Conservation (phyloP, 2,329 filamentous ascomycete genomes). For the Ascosphaera apis region DNA sequence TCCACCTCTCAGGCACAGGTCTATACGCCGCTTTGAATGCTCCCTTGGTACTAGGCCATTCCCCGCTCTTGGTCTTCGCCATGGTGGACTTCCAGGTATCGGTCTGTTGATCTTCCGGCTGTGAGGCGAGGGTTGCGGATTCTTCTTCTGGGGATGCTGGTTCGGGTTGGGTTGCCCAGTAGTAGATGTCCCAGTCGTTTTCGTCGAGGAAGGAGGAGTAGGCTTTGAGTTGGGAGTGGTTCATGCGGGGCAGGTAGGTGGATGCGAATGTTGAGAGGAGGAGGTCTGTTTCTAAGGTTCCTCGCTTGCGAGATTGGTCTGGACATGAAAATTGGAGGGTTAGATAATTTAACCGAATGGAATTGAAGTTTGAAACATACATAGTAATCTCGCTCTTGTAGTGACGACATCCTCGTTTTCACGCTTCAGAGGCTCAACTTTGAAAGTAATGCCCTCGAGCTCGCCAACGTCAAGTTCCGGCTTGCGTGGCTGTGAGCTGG, state of each 20-base stretch:
- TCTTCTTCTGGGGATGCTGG: constrained; percentile 19
- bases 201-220: constrained; percentile 92
- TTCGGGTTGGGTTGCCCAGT: constrained; percentile 79
- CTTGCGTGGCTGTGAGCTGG: constrained; percentile 12
- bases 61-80: constrained; percentile 32
- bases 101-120: constrained; percentile 15
- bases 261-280: constrained; percentile 90
- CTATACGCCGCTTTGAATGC: constrained; percentile 86
- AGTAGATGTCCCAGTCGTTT: constrained; percentile 99
- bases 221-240: constrained; percentile 45
- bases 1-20: constrained; percentile 71
- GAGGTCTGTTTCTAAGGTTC: constrained; percentile 86
- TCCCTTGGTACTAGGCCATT: constrained; percentile 93
- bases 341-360: background rate
- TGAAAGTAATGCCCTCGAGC: constrained; percentile 66
- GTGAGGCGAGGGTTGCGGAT: constrained; percentile 23
- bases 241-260: constrained; percentile 52
- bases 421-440: constrained; percentile 69
- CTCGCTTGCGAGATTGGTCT: constrained; percentile 95
- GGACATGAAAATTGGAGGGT: constrained; percentile 3
- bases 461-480: constrained; percentile 62
- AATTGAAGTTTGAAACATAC: constrained; percentile 13
- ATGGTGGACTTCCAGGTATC: constrained; percentile 28
- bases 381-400: constrained; percentile 68
- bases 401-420: constrained; percentile 65